Base-by-base conservation (phyloP, 148 eudicot species). In the Chenopodium berlandieri region DNA sequence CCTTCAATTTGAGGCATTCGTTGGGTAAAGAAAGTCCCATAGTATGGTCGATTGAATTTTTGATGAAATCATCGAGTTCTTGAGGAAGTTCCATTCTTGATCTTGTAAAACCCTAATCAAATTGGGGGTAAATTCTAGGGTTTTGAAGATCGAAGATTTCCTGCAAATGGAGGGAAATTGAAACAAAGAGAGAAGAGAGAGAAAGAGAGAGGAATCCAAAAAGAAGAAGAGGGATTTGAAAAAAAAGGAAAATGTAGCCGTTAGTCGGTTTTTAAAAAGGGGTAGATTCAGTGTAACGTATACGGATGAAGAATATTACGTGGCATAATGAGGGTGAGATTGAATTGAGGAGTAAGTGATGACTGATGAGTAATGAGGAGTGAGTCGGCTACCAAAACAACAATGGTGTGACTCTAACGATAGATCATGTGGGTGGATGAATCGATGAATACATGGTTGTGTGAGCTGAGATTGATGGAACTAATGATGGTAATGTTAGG, bases 11-110 rank as follows among this genome's bases (percentile, higher is more conserved):
- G 4, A 96, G 91, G 62, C 91, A 80, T 2, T 87, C 75, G 0
- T 75, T 76, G n/a, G 99, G 91, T 7, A 94, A 85, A 2, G 89
- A 79, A 75, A 96, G 92, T 70, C 97, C 95, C 0, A 92, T 37
- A 1, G 88, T 60, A 56, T 89, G 73, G 10, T 92, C 95, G 40
- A 96, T 89, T 73, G 95, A 87, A 71, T 91, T 88, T 25, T 87
- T 90, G 71, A 96, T 88, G 85, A 85, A 92, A 64, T 88, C 90
- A 16, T 94, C 95, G 4, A 90, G 80, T 85, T 92, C 91, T 87
- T 88, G 86, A 1, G 91, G 78, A 64, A 90, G 73, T 75, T 90
- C 97, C 97, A 93, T 94, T 79, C 22, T 75, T 66, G 84, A 66
- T 74, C 73, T 67, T 65, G 12, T 3, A 74, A 58, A 58, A 58